phyloP scores from a whole-genome alignment of 352 stramenopile genomes.

The Phytophthora meadii region DNA sequence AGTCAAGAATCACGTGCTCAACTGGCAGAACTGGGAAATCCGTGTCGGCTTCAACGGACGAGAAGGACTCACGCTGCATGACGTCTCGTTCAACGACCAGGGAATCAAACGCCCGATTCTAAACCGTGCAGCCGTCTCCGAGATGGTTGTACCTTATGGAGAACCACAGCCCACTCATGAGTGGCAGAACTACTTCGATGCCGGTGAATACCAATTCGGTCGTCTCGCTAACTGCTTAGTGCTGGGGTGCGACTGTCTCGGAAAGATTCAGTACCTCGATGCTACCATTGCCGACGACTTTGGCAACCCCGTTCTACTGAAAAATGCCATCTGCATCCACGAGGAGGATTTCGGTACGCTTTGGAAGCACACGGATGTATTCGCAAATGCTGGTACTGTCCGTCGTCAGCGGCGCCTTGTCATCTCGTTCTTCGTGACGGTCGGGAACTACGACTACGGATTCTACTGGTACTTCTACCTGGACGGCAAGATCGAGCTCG shows the following conservation, averaged over 20 bases:
- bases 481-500: slow-evolving; percentile 81
- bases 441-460: slow-evolving; percentile 86
- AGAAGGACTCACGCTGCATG: slow-evolving; percentile 78
- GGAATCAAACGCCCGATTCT: slow-evolving; percentile 52
- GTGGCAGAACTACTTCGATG: slow-evolving; percentile 88
- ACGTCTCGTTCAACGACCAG: slow-evolving; percentile 59
- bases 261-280: slow-evolving; percentile 88
- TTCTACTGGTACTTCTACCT: slow-evolving; percentile 83
- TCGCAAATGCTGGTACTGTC: slow-evolving; percentile 35
- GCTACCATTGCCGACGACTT: slow-evolving; percentile 60
- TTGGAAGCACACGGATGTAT: slow-evolving; percentile 74
- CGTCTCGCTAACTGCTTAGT: slow-evolving; percentile 73
- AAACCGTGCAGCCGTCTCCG: slow-evolving; percentile 67
- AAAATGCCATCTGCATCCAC: slow-evolving; percentile 86
- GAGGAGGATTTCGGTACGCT: slow-evolving; percentile 82
- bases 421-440: slow-evolving; percentile 83
- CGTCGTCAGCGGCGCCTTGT: slow-evolving; percentile 74
- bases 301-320: slow-evolving; percentile 55
- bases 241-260: slow-evolving; percentile 84
- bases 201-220: slow-evolving; percentile 77
- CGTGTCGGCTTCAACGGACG: slow-evolving; percentile 82
- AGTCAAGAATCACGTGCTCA: slow-evolving; percentile 67
- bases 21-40: slow-evolving; percentile 82
- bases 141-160: slow-evolving; percentile 88
- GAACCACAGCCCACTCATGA: slow-evolving; percentile 69